Evolutionary conservation across 139 green algal species (phyloP).

Genomic region (Chlamydomonas sp.): DNA sequence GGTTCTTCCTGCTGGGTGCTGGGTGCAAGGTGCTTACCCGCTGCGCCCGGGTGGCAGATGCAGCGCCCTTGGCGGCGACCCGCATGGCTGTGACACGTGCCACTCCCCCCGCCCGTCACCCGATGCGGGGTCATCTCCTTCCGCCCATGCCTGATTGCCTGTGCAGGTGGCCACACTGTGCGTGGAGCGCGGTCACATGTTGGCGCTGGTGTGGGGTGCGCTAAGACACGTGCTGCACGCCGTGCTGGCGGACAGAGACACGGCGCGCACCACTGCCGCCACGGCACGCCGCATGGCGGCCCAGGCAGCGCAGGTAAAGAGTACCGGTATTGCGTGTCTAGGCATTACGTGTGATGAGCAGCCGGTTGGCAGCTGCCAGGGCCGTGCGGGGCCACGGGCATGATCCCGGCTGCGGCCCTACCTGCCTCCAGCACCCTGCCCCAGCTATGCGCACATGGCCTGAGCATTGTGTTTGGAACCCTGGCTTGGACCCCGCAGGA

Average conservation of each 20-base stretch:
- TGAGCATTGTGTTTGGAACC: not conserved
- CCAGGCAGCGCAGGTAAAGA: not conserved
- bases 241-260: conserved; percentile 41
- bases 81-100: not conserved
- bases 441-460: not conserved
- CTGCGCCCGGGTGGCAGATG: no score
- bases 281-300: conserved; percentile 6
- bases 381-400: no score
- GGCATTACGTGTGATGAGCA: no score
- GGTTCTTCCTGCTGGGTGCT: no score
- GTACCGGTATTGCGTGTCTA: no score
- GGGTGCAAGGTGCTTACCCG: not conserved
- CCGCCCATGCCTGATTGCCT: no score
- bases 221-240: conserved; percentile 38
- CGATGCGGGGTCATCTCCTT: no score
- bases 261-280: conserved; percentile 8
- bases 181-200: conserved; percentile 52
- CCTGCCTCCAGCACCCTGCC: no score
- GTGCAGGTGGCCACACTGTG: conserved; percentile 47
- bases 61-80: no score
- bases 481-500: not conserved
- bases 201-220: conserved; percentile 53
- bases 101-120: not conserved
- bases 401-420: no score
- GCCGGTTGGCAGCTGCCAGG: no score